Conservation (phyloP, 2,329 filamentous ascomycete species). For the Clarireedia homoeocarpa region DNA sequence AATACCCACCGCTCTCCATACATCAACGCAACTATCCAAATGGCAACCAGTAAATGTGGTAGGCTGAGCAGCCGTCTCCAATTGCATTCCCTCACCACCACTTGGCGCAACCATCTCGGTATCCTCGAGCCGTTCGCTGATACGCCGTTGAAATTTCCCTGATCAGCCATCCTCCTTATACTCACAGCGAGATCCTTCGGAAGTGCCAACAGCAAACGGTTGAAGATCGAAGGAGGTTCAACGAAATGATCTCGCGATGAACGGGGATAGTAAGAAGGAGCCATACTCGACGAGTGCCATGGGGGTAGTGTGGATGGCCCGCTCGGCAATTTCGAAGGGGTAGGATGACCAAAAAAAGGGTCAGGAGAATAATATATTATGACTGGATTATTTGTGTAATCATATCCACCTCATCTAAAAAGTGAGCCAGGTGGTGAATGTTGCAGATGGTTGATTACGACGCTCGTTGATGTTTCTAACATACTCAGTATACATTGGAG, state of each 20-base stretch:
- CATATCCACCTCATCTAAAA: not conserved
- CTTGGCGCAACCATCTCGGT: slow-evolving; percentile 14
- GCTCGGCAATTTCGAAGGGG: not conserved
- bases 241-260: slow-evolving; percentile 23
- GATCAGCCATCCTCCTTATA: slow-evolving; percentile 21
- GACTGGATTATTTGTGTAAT: not conserved
- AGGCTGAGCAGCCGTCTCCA: slow-evolving; percentile 50
- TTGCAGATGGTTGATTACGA: not conserved
- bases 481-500: too few species aligned
- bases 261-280: slow-evolving; percentile 14
- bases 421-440: not conserved
- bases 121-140: slow-evolving; percentile 13
- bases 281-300: slow-evolving; percentile 13
- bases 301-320: not conserved
- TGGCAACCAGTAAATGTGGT: slow-evolving; percentile 55
- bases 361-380: not conserved
- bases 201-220: slow-evolving; percentile 20
- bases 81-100: slow-evolving; percentile 36
- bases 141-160: slow-evolving; percentile 10
- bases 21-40: slow-evolving; percentile 73
- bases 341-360: not conserved
- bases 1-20: slow-evolving; percentile 84
- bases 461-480: not conserved
- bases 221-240: slow-evolving; percentile 22
- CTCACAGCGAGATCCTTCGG: slow-evolving; percentile 18